Conservation (phyloP, 2,329 filamentous ascomycete species). For the Mycosphaerella sp. region DNA sequence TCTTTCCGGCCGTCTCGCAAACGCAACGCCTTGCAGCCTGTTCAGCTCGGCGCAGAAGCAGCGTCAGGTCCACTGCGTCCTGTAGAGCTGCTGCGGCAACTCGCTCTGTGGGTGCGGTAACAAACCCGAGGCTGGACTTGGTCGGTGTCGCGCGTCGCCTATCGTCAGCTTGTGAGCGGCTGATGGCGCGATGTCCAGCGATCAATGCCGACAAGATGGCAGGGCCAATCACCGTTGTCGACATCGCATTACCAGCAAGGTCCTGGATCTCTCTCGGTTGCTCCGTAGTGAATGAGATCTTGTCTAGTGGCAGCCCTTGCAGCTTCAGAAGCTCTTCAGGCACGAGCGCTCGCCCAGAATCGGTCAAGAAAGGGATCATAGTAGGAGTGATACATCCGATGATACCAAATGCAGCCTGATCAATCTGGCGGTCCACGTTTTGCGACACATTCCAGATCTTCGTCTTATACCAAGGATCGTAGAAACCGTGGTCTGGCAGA, state of each 20-base stretch:
- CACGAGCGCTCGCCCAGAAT: conserved; percentile 53
- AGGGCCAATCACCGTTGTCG: conserved; percentile 61
- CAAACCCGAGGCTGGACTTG: not conserved
- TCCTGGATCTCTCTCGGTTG: conserved; percentile 54
- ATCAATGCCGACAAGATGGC: conserved; percentile 56
- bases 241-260: conserved; percentile 75
- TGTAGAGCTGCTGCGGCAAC: not conserved
- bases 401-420: conserved; percentile 49
- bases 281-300: conserved; percentile 59
- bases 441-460: conserved; percentile 61
- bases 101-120: not conserved
- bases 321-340: conserved; percentile 58
- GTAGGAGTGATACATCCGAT: conserved; percentile 62
- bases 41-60: conserved; percentile 5
- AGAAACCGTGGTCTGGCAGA: conserved; percentile 34
- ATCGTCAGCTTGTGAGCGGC: not conserved
- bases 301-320: conserved; percentile 61
- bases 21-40: conserved; percentile 37
- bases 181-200: conserved; percentile 28
- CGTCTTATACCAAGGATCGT: conserved; percentile 55
- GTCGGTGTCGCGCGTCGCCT: not conserved
- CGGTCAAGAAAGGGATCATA: conserved; percentile 56
- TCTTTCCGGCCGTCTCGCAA: conserved; percentile 48
- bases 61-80: not conserved
- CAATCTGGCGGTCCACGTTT: conserved; percentile 58